Evolutionary conservation across 2,329 filamentous ascomycete species (phyloP), one percentile per base, ranked within the genome.

Genomic region (Immersiporthe knoxdaviesiana): DNA sequence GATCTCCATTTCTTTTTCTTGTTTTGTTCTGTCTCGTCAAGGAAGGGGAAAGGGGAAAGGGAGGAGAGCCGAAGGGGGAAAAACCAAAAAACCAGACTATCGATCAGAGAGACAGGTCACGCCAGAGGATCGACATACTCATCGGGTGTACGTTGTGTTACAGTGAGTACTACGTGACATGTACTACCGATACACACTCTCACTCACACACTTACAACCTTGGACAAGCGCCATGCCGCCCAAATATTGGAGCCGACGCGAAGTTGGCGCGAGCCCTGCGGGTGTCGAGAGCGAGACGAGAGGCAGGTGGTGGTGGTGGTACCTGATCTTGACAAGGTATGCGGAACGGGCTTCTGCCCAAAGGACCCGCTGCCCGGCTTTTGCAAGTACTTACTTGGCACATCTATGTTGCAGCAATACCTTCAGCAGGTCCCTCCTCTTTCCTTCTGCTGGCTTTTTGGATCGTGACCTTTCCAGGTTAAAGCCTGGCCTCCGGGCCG

Each of bases 151-250:
- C 12, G 39, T 12, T n/a, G 58, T 39, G 59, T 62, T 5, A 37
- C 59, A 47, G 47, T 44, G 47, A 41, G 73, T 74, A 73, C 72
- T 73, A 74, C 74, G 66, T 70, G 37, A 4, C 7, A 59, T 32
- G 30, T 41, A 66, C 67, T 54, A 63, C 68, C 70, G 71, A 44
- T 44, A 47, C 44, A 47, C 18, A 47, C 4, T 8, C 35, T 4
- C 44, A 47, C 44, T 5, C 11, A 39, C 44, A 47, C 44, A 12
- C 63, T 64, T 21, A 47, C 44, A 12, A 63, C 64, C 68, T 72
- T 68, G 69, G 72, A 71, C 74, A 75, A 74, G 74, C 76, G 75
- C 75, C 75, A 74, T 76, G 76, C 72, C 73, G 73, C 41, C 75
- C 72, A 71, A 73, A 72, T 74, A 72, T 73, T 72, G 72, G 68